Evolutionary conservation across 2,329 filamentous ascomycete species (phyloP).

Genomic region (Sporothrix phasma): DNA sequence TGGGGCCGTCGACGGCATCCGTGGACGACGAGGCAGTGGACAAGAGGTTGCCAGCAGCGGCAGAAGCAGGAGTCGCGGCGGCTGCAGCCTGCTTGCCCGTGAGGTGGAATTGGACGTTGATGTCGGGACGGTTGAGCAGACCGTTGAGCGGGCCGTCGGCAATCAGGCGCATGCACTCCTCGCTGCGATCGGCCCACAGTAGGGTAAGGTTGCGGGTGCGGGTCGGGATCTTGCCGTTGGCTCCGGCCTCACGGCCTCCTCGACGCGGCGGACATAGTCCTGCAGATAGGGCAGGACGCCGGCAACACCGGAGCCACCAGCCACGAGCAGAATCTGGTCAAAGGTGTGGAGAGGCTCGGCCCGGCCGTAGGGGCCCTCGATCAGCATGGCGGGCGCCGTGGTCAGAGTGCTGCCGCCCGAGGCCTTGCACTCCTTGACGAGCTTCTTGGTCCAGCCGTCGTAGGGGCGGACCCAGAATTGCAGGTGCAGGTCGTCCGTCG

Average conservation of each 20-base stretch:
- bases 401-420: slow-evolving; percentile 5
- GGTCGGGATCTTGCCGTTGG: slow-evolving; percentile 8
- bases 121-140: slow-evolving; percentile 10
- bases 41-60: neutral
- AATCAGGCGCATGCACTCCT: slow-evolving; percentile 9
- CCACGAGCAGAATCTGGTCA: slow-evolving; percentile 18
- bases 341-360: slow-evolving; percentile 16
- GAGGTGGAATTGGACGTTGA: slow-evolving; percentile 8
- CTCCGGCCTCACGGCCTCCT: neutral
- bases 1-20: neutral
- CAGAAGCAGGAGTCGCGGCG: neutral
- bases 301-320: slow-evolving; percentile 20
- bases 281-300: slow-evolving; percentile 16
- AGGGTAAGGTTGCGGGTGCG: slow-evolving; percentile 16
- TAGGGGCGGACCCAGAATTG: slow-evolving; percentile 18
- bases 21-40: slow-evolving; percentile 5
- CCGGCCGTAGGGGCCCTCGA: slow-evolving; percentile 21
- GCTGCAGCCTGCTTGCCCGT: neutral
- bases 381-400: slow-evolving; percentile 11
- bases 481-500: slow-evolving; percentile 10
- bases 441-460: slow-evolving; percentile 20
- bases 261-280: slow-evolving; percentile 16
- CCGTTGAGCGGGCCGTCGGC: slow-evolving; percentile 1
- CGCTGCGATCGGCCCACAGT: slow-evolving; percentile 17
- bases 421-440: slow-evolving; percentile 13